phyloP scores from a whole-genome alignment of 495 filamentous ascomycete genomes.

The Usnea hakonensis region DNA sequence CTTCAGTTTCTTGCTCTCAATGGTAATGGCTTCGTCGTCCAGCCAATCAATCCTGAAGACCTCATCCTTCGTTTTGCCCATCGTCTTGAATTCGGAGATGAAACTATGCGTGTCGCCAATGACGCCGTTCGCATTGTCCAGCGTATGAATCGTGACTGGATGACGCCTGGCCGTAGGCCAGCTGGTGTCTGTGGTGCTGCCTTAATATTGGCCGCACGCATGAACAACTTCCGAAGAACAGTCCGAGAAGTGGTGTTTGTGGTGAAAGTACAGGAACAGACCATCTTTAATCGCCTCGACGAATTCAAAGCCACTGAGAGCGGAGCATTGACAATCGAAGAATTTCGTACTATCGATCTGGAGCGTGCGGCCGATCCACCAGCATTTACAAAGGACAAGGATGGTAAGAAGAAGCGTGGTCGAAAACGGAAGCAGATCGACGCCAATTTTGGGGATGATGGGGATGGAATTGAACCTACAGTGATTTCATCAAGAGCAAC shows the following conservation, averaged over 20 bases:
- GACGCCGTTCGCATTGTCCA: slow-evolving; percentile 79
- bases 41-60: slow-evolving; percentile 68
- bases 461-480: slow-evolving; percentile 14
- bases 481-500: slow-evolving; percentile 14
- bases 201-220: slow-evolving; percentile 86
- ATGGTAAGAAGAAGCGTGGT: slow-evolving; percentile 37
- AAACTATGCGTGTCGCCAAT: slow-evolving; percentile 70
- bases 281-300: slow-evolving; percentile 77
- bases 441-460: slow-evolving; percentile 26
- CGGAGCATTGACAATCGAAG: slow-evolving; percentile 71
- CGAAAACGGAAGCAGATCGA: slow-evolving; percentile 32
- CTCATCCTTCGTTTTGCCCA: slow-evolving; percentile 82
- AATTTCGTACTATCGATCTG: slow-evolving; percentile 66
- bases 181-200: slow-evolving; percentile 92
- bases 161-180: slow-evolving; percentile 83
- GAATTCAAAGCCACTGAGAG: slow-evolving; percentile 82
- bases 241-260: slow-evolving; percentile 90
- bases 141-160: slow-evolving; percentile 94
- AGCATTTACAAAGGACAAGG: slow-evolving; percentile 59
- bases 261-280: slow-evolving; percentile 87
- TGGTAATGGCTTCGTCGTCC: slow-evolving; percentile 42
- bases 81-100: slow-evolving; percentile 77
- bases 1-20: slow-evolving; percentile 57
- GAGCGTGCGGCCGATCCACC: slow-evolving; percentile 72
- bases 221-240: slow-evolving; percentile 93